Percentiles rank a stretch among this genome's conserved stretches.
These are phyloP conservation scores for Anethum foeniculum DNA, from an alignment of 140 eudicot species.

Conservation along the genomic window DNA sequence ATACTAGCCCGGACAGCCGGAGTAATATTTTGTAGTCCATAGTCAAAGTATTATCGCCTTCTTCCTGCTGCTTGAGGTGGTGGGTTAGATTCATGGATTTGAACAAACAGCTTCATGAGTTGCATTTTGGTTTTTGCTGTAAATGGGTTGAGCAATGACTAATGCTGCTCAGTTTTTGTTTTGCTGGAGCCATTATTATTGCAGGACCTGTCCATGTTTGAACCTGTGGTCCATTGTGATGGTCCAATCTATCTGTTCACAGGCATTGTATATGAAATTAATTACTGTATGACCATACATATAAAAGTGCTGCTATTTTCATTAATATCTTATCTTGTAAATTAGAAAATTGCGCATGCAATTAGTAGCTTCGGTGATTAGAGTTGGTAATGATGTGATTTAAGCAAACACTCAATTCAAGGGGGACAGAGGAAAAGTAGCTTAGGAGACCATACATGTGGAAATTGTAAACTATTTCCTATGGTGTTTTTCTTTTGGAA, in stretches of 20 bases:
- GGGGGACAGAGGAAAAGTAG: constrained; percentile 7
- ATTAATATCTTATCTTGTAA: neutral
- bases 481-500: neutral
- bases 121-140: neutral
- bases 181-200: neutral
- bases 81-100: neutral
- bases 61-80: neutral
- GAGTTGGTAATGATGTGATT: neutral
- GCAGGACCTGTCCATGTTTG: constrained; percentile 7
- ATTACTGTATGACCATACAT: neutral
- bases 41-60: neutral
- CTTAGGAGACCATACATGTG: constrained; percentile 18
- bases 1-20: neutral
- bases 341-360: neutral
- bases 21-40: too few species aligned
- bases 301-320: neutral
- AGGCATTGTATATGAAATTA: neutral
- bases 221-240: constrained; percentile 5
- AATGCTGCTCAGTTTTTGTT: neutral
- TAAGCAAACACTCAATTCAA: neutral
- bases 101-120: neutral
- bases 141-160: neutral
- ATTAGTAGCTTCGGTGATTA: neutral
- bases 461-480: neutral
- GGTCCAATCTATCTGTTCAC: constrained; percentile 2